Evolutionary conservation across 805 yeast genomes (phyloP).

Genomic region (Pichia ethanolica): DNA sequence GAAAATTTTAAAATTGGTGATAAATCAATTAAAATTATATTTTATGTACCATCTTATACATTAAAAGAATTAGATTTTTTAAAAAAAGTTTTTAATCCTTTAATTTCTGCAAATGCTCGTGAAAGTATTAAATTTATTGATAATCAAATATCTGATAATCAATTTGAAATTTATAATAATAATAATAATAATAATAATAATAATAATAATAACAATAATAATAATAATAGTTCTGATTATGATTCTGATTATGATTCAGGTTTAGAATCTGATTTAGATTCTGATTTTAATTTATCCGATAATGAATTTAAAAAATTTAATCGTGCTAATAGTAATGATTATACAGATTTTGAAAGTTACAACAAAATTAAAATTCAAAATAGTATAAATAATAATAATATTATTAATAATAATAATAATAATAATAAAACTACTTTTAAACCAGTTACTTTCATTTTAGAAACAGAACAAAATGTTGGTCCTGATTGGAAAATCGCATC

Average conservation of each 20-base stretch:
- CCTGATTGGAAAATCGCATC: constrained; percentile 45
- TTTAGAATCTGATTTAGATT: neutral
- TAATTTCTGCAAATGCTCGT: constrained; percentile 56
- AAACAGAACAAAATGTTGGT: constrained; percentile 37
- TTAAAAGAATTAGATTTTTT: constrained; percentile 53
- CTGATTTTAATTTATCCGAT: neutral
- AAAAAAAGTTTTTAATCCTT: constrained; percentile 42
- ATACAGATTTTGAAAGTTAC: constrained; percentile 20
- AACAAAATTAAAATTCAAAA: constrained; percentile 9
- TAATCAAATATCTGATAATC: constrained; percentile 12
- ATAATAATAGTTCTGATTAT: constrained; percentile 2
- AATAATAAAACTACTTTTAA: neutral
- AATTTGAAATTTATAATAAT: constrained; percentile 8
- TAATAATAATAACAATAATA: constrained; percentile 8
- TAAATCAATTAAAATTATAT: constrained; percentile 28
- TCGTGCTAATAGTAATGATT: constrained; percentile 2
- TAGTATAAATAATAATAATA: neutral
- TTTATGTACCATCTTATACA: constrained; percentile 50
- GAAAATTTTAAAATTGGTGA: constrained; percentile 13
- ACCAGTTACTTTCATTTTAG: constrained; percentile 27
- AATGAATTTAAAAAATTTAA: constrained; percentile 3
- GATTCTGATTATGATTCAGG: constrained; percentile 3
- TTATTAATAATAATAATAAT: too few species aligned
- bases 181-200: constrained; percentile 9
- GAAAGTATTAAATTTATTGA: constrained; percentile 61